A percentile compares a stretch with the other conserved stretches of the same genome.
Conservation (phyloP, 75 land plant genomes). For the Azolla pinnata region DNA sequence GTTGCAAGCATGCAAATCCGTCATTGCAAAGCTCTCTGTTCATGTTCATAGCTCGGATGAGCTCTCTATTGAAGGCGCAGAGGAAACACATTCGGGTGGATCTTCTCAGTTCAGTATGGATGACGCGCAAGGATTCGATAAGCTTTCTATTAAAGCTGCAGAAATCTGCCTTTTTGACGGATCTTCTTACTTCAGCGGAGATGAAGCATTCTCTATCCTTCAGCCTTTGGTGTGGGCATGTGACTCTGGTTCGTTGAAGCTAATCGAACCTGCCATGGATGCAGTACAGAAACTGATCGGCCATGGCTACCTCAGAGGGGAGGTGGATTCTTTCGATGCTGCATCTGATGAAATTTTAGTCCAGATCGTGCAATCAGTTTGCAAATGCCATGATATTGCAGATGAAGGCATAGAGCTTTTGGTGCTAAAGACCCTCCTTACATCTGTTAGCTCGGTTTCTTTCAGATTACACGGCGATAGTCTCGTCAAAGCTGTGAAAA, state of each 20-base stretch:
- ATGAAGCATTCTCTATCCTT: constrained; percentile 61
- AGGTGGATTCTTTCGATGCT: constrained; percentile 65
- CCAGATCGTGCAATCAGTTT: constrained; percentile 61
- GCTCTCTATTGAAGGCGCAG: too few relatives aligned
- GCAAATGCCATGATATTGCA: constrained; percentile 64
- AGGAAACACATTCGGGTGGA: too few relatives aligned
- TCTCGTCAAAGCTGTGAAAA: constrained; percentile 65
- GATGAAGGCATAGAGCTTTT: constrained; percentile 70
- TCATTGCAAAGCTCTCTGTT: constrained; percentile 46
- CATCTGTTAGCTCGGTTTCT: constrained; percentile 78
- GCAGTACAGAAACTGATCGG: constrained; percentile 77
- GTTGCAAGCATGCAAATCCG: constrained; percentile 64
- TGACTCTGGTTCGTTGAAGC: constrained; percentile 43
- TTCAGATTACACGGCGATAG: constrained; percentile 89
- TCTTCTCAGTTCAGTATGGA: too few relatives aligned
- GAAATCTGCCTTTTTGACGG: constrained; percentile 48
- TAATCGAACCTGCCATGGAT: constrained; percentile 81
- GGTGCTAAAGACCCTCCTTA: constrained; percentile 78
- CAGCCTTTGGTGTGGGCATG: constrained; percentile 65
- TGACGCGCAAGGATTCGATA: too few relatives aligned
- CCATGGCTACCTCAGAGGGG: constrained; percentile 70
- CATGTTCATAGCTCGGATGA: too few relatives aligned
- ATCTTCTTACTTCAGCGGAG: constrained; percentile 31
- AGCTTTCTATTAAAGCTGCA: too few relatives aligned
- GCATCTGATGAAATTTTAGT: constrained; percentile 43